Conservation (phyloP, 106 monocot genomes). For the Dendrobium nobile region DNA sequence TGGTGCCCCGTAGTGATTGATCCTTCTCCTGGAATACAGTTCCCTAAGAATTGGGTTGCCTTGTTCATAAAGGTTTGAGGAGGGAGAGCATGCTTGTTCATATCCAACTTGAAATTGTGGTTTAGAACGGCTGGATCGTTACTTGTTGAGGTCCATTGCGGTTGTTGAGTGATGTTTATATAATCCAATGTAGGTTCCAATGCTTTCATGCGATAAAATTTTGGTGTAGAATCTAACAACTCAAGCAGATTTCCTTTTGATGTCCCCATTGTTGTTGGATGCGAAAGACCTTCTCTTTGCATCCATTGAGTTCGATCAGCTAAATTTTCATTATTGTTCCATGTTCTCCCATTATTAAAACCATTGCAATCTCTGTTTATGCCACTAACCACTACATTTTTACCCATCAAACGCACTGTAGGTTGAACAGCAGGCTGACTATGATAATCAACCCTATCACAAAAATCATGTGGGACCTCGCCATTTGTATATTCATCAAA, state of each 20-base stretch:
- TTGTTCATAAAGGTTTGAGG: constrained; percentile 7
- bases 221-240: constrained; percentile 9
- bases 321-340: constrained; percentile 32
- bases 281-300: constrained; percentile 9
- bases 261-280: constrained; percentile 9
- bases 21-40: constrained; percentile 4
- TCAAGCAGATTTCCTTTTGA: constrained; percentile 1
- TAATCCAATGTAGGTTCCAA: neutral
- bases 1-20: constrained; percentile 7
- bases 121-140: neutral
- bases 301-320: constrained; percentile 5
- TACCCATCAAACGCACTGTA: constrained; percentile 78
- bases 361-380: constrained; percentile 20
- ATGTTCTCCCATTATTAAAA: constrained; percentile 19
- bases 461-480: neutral
- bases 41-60: neutral
- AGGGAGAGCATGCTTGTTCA: neutral
- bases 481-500: constrained; percentile 17
- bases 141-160: constrained; percentile 10
- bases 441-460: constrained; percentile 8
- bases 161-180: constrained; percentile 5
- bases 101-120: neutral
- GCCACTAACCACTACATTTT: constrained; percentile 47
- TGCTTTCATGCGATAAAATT: constrained; percentile 11
- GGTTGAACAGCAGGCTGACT: constrained; percentile 7